These are phyloP conservation scores for Starmerella lactis-condensi DNA, from an alignment of 805 yeast genomes.

Conservation along the genomic window DNA sequence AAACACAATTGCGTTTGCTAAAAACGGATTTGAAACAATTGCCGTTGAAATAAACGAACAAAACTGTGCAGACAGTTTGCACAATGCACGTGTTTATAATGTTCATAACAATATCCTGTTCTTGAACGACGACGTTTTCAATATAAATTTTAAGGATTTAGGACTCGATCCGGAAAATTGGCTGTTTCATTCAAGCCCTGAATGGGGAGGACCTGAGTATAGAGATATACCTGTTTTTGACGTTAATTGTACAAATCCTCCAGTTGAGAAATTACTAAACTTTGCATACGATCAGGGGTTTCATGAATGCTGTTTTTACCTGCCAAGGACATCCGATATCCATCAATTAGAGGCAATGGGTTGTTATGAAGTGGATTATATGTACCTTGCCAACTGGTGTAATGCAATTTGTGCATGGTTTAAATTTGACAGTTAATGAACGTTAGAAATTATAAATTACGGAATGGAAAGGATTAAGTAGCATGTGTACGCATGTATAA, in stretches of 20 bases:
- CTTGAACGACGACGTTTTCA: constrained; percentile 33
- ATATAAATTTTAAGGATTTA: constrained; percentile 15
- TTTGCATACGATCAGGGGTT: constrained; percentile 6
- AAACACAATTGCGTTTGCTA: constrained; percentile 55
- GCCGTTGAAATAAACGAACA: constrained; percentile 17
- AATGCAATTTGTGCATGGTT: constrained; percentile 11
- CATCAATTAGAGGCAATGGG: constrained; percentile 12
- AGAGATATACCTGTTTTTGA: constrained; percentile 10
- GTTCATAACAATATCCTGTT: constrained; percentile 27
- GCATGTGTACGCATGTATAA: neutral
- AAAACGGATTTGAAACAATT: constrained; percentile 21
- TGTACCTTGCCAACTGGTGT: constrained; percentile 10
- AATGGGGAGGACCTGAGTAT: constrained; percentile 19
- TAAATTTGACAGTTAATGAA: neutral
- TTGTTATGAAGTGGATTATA: constrained; percentile 9
- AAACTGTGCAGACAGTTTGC: constrained; percentile 19
- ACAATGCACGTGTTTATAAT: constrained; percentile 47
- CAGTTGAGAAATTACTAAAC: constrained; percentile 7
- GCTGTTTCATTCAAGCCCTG: constrained; percentile 16
- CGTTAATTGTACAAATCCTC: constrained; percentile 12
- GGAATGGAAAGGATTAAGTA: neutral
- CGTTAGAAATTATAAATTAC: too few species aligned
- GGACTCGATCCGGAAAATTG: constrained; percentile 8
- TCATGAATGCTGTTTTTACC: constrained; percentile 5
- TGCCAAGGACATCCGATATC: constrained; percentile 14